phyloP scores from a whole-genome alignment of 139 green algal species.

The Micractinium sp. region DNA sequence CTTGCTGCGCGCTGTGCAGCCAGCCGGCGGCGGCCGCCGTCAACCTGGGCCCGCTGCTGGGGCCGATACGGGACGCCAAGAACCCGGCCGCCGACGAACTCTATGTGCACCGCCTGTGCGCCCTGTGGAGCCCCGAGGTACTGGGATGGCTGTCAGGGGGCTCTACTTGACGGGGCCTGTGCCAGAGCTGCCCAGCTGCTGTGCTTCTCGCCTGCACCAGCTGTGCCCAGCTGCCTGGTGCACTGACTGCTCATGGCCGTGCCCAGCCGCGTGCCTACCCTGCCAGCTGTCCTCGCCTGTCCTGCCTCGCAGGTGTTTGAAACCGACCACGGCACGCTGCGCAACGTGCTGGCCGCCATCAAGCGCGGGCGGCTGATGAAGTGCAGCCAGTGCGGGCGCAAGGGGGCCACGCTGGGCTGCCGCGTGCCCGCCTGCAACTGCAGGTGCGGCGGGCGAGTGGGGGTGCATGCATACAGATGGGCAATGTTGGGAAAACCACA shows the following conservation, averaged over 20 bases:
- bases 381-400: slow-evolving; percentile 57
- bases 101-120: slow-evolving; percentile 74
- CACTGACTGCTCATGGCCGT: neutral
- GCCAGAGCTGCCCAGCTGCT: neutral
- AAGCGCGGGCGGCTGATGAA: slow-evolving; percentile 53
- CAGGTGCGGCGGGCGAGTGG: neutral
- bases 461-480: neutral
- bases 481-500: neutral
- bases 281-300: neutral
- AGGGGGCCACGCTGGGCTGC: slow-evolving; percentile 80
- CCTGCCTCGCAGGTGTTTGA: slow-evolving; percentile 59
- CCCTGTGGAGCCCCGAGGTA: slow-evolving; percentile 76
- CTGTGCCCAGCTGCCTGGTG: neutral
- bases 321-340: slow-evolving; percentile 47
- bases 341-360: slow-evolving; percentile 52
- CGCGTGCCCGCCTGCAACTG: slow-evolving; percentile 63
- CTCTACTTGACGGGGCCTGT: neutral
- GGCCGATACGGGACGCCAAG: slow-evolving; percentile 45
- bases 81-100: slow-evolving; percentile 13
- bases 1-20: slow-evolving; percentile 6
- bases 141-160: neutral
- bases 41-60: slow-evolving; percentile 57
- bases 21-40: slow-evolving; percentile 10
- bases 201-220: neutral
- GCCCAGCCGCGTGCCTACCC: neutral